phyloP scores from a whole-genome alignment of 1,139 yeast genomes.

The Candida neerlandica region DNA sequence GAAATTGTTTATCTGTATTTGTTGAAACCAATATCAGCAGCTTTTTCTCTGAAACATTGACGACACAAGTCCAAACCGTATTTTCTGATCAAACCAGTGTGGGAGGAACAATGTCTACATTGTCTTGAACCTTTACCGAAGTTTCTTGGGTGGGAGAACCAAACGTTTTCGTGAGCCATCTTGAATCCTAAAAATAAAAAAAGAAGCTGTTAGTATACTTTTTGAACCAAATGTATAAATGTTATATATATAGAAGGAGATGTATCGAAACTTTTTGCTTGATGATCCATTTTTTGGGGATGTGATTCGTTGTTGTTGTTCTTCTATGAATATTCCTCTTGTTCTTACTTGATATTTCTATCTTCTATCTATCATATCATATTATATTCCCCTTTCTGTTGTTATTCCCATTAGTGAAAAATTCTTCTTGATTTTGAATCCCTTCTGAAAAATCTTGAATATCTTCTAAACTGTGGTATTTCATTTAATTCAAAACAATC shows the following conservation, averaged over 20 bases:
- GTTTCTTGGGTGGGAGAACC: conserved; percentile 99
- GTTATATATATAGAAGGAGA: not conserved
- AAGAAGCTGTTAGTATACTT: conserved; percentile 28
- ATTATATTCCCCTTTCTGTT: not conserved
- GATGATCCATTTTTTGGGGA: no score
- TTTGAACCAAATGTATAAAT: not conserved
- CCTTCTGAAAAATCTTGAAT: not conserved
- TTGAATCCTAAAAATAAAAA: conserved; percentile 35
- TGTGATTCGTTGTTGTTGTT: no score
- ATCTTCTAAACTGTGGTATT: no score
- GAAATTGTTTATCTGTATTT: conserved; percentile 80
- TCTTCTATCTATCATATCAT: no score
- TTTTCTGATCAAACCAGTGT: conserved; percentile 99
- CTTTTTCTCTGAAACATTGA: conserved; percentile 99
- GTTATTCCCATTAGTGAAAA: not conserved
- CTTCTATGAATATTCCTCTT: no score
- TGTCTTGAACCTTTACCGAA: conserved; percentile 99
- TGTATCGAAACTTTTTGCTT: not conserved
- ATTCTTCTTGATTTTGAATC: not conserved
- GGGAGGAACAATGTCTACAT: conserved; percentile 99
- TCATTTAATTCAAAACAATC: no score
- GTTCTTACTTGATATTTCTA: no score
- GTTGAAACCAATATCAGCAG: conserved; percentile 98
- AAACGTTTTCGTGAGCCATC: conserved; percentile 99
- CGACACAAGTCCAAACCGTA: conserved; percentile 99